phyloP scores from a whole-genome alignment of 352 stramenopile species.

The Phytophthora fragariaefolia region DNA sequence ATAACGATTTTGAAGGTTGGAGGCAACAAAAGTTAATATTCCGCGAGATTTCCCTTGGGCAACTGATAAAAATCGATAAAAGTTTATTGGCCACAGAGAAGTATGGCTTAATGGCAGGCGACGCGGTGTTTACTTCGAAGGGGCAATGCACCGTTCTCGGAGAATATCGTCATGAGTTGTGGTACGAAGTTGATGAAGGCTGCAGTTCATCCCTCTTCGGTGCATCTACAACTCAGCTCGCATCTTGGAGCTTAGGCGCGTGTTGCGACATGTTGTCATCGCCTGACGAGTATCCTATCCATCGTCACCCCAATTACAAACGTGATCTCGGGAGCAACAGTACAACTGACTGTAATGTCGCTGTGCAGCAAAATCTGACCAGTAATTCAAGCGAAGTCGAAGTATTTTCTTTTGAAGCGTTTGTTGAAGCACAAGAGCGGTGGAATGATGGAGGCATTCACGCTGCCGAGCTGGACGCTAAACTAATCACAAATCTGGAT shows the following conservation, averaged over 20 bases:
- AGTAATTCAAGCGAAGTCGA: conserved; percentile 1
- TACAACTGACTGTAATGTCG: not conserved
- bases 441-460: conserved; percentile 16
- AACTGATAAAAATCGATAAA: conserved; percentile 45
- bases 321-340: conserved; percentile 12
- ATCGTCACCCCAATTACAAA: conserved; percentile 37
- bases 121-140: conserved; percentile 67
- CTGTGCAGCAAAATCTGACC: conserved; percentile 1
- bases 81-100: conserved; percentile 29
- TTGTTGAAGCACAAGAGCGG: conserved; percentile 23
- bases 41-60: conserved; percentile 42
- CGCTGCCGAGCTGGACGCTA: conserved; percentile 24
- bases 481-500: conserved; percentile 39
- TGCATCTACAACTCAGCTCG: conserved; percentile 12
- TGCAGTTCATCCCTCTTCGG: conserved; percentile 15
- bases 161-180: conserved; percentile 67
- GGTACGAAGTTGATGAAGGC: conserved; percentile 58
- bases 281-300: conserved; percentile 54
- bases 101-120: conserved; percentile 54
- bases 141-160: conserved; percentile 70
- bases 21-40: conserved; percentile 31
- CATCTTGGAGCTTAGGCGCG: conserved; percentile 55
- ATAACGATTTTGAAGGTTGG: conserved; percentile 41
- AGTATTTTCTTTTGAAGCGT: conserved; percentile 20
- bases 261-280: conserved; percentile 56